These are phyloP conservation scores for Suillus cothurnatus DNA, from an alignment of 768 basidiomycete species.

Conservation along the genomic window DNA sequence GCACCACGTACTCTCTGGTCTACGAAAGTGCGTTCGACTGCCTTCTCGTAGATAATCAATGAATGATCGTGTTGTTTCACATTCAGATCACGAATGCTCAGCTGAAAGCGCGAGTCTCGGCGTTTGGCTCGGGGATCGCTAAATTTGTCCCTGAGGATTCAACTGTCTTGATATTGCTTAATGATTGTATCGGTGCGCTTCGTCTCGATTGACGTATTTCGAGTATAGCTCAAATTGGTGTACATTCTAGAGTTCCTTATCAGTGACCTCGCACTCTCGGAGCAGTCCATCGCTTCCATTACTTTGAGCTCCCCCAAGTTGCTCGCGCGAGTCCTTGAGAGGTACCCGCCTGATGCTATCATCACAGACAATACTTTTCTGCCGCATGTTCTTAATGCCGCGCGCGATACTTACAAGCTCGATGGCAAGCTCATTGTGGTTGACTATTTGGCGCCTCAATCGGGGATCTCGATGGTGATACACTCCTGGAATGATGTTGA, in stretches of 20 bases:
- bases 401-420: conserved; percentile 60
- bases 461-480: neutral
- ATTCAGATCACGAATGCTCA: conserved; percentile 71
- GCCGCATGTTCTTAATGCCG: conserved; percentile 67
- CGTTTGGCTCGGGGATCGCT: conserved; percentile 74
- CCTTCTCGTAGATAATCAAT: neutral
- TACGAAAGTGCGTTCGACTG: conserved; percentile 53
- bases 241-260: conserved; percentile 67
- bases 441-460: conserved; percentile 47
- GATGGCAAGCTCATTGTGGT: conserved; percentile 70
- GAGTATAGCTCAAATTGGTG: conserved; percentile 5
- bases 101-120: conserved; percentile 68
- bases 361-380: conserved; percentile 70
- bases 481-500: conserved; percentile 72
- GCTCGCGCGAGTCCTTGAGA: conserved; percentile 65
- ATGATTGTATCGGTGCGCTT: conserved; percentile 72
- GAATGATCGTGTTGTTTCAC: conserved; percentile 1
- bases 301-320: conserved; percentile 63
- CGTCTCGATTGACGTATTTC: neutral
- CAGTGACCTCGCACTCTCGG: conserved; percentile 76
- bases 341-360: conserved; percentile 71
- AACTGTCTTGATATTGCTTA: conserved; percentile 72
- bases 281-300: conserved; percentile 66
- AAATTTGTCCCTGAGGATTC: conserved; percentile 59
- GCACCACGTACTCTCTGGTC: conserved; percentile 78